Base-by-base conservation (phyloP, 495 filamentous ascomycete genomes). In the Hypoxylon trugodes region DNA sequence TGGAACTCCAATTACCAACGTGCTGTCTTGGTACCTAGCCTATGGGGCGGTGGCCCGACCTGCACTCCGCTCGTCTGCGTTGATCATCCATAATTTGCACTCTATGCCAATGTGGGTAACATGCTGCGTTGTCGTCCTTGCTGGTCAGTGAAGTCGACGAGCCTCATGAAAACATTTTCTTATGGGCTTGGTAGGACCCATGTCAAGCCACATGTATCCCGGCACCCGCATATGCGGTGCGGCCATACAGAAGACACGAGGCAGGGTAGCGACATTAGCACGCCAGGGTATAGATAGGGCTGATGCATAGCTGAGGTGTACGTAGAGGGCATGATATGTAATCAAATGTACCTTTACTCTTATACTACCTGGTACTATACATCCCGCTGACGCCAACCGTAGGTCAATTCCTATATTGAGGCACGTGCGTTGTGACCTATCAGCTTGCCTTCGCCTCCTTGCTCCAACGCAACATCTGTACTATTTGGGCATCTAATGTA, bases 61-160 rank as follows among this genome's bases (percentile, higher is more conserved):
- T 40, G 43, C 50, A 25, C 45, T 18, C 25, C 45, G 37, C 51
- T 46, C 51, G 33, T 66, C 57, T 28, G 25, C 19, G 21, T 50
- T 40, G 49, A 56, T 55, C 28, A 45, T 47, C 62, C 56, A 51
- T 12, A n/a, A n/a, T 50, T 53, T 66, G 56, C 16, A 36, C 12
- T 24, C 33, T 25, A 26, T 55, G 35, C 21, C 36, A n/a, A 48
- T 41, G 58, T 61, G 53, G 58, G 64, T 58, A 61, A 33, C 13
- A 67, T 67, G 64, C 52, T 65, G 61, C 47, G 64, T 58, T 67
- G 64, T 67, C 57, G 58, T 41, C 18, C 46, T 53, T 42, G 35
- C 54, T 15, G 16, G 32, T 55, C 25, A 61, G 47, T 61, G 25
- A 66, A 37, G 42, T 24, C 41, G 12, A 36, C 46, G 58, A 53